Evolutionary conservation across 1,284 basidiomycete species (phyloP), one percentile per base, ranked within the genome.

Genomic region (Papiliotrema nemorosa): DNA sequence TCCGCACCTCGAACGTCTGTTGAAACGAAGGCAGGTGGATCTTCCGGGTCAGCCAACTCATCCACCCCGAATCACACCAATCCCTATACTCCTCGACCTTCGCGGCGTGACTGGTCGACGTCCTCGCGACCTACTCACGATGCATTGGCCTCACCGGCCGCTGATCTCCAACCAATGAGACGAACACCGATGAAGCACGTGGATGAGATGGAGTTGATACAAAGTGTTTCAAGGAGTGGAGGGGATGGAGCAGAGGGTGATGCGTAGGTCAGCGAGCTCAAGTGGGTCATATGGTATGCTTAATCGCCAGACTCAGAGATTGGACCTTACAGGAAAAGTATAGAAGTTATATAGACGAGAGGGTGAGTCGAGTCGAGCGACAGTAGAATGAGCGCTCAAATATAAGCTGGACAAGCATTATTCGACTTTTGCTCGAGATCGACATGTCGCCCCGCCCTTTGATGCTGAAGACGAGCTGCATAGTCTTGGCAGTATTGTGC

Each of bases 191-290:
- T 26, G 13, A 27, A 24, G 14, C 38, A 45, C 6, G 43, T 48
- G 13, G 50, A 56, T 35, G 63, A 67, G 45, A 69, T 70, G 65
- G 68, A 69, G 44, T 34, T 67, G 52, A 57, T 71, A 3, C 68
- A 69, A 27, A 59, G 55, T 39, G 68, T 73, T 2, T 63, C 62
- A 9, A 49, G 71, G 14, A 64, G 60, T 25, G 73, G 73, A 13
- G 73, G 73, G 0, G 62, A 67, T 40, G 73, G 67, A 0, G 65
- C 59, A 1, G 66, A 68, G 42, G 72, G 72, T 40, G 73, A 75
- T 62, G 66, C 67, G 62, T 72, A 53, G 48, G 69, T 65, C 12
- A 16, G 12, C 31, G 21, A 24, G 3, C 21, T 3, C 24, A 20
- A 21, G 9, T 22, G 14, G 4, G 26, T 13, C 10, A 5, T 21